A percentile compares a stretch with the other conserved stretches of the same genome.
These are phyloP conservation scores for Lathyrus aphaca DNA, from an alignment of 306 rosid genomes.

Conservation along the genomic window DNA sequence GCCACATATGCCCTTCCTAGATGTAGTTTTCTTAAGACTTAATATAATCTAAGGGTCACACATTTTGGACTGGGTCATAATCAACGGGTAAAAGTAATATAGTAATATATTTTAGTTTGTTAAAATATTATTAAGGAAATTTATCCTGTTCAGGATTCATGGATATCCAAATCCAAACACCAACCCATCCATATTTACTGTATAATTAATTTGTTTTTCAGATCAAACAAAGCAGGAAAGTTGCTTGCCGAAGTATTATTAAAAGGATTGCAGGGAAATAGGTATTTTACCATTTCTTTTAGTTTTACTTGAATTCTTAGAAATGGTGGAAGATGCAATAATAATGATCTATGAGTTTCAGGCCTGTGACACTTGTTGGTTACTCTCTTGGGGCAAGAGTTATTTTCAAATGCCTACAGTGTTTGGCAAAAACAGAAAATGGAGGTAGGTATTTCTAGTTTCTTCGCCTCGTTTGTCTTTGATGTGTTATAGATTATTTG, in stretches of 20 bases:
- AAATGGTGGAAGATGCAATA: conserved; percentile 17
- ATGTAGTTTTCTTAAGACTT: not conserved
- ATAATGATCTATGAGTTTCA: conserved; percentile 42
- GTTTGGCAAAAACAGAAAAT: conserved; percentile 57
- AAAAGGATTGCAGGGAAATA: conserved; percentile 63
- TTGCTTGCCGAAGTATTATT: conserved; percentile 63
- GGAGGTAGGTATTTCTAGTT: conserved; percentile 46
- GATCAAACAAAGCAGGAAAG: conserved; percentile 70
- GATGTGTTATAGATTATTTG: conserved; percentile 14
- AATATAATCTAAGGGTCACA: not conserved
- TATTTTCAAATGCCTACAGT: conserved; percentile 66
- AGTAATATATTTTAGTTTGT: not conserved
- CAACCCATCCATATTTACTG: not conserved
- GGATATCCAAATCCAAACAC: conserved; percentile 14
- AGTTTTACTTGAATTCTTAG: conserved; percentile 12
- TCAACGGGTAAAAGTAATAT: not conserved
- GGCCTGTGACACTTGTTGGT: conserved; percentile 71
- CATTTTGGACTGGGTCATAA: not conserved
- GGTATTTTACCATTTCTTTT: conserved; percentile 43
- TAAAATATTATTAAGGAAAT: conserved; percentile 8
- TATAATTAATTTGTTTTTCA: conserved; percentile 37
- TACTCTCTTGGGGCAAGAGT: conserved; percentile 66
- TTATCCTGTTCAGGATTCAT: conserved; percentile 16
- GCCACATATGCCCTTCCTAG: not conserved
- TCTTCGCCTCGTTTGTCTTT: conserved; percentile 7